A percentile compares a stretch with the other conserved stretches of the same genome.
phyloP scores from a whole-genome alignment of 2,329 filamentous ascomycete species.

The Paraphoma sp. region DNA sequence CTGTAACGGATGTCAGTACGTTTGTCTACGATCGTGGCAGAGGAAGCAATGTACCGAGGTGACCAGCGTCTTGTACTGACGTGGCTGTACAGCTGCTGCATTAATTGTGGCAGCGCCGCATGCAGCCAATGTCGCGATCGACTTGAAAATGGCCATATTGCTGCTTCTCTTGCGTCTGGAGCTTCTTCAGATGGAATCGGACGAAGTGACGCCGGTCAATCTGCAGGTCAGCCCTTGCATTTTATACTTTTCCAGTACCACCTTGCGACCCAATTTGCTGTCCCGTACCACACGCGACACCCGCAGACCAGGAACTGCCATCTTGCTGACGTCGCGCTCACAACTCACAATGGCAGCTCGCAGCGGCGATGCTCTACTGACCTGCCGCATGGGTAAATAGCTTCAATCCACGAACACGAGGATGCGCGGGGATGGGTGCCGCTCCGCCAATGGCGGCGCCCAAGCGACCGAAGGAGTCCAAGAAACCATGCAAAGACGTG shows the following conservation, averaged over 20 bases:
- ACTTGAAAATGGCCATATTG: slow-evolving; percentile 27
- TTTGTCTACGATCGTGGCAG: no score
- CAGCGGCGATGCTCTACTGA: slow-evolving; percentile 12
- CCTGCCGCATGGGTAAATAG: slow-evolving; percentile 27
- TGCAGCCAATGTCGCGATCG: slow-evolving; percentile 29
- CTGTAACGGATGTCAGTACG: slow-evolving; percentile 10
- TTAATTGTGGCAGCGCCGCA: slow-evolving; percentile 23
- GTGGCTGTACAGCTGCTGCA: slow-evolving; percentile 29
- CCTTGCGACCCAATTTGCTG: not conserved
- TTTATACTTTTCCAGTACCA: slow-evolving; percentile 17
- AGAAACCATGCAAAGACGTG: slow-evolving; percentile 31
- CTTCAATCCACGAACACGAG: slow-evolving; percentile 10
- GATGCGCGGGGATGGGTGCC: slow-evolving; percentile 6
- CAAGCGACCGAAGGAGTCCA: slow-evolving; percentile 16
- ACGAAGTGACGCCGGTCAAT: slow-evolving; percentile 1
- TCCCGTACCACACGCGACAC: slow-evolving; percentile 3
- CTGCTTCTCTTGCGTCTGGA: not conserved
- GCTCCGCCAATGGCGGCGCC: slow-evolving; percentile 18
- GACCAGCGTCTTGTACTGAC: slow-evolving; percentile 31
- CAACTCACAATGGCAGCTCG: slow-evolving; percentile 14
- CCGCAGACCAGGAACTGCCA: slow-evolving; percentile 15
- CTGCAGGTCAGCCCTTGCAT: slow-evolving; percentile 3
- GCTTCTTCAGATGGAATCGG: not conserved
- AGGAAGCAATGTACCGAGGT: slow-evolving; percentile 23
- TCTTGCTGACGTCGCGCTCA: slow-evolving; percentile 15